Conservation (phyloP, 345 rosid genomes). For the Linum lewisii region DNA sequence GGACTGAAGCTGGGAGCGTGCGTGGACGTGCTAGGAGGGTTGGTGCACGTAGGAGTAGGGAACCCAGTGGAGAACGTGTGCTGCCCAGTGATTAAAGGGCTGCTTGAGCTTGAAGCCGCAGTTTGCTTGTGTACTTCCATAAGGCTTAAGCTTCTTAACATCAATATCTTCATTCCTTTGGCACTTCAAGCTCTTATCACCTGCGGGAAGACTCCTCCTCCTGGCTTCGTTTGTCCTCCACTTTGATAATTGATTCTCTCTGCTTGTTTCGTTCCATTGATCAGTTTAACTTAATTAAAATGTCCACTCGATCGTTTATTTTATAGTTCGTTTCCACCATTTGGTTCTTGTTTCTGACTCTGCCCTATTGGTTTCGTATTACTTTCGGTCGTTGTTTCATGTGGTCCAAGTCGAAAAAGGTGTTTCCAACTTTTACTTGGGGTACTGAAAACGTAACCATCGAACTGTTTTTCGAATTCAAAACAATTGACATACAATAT, state of each 20-base stretch:
- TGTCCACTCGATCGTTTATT: too few species aligned
- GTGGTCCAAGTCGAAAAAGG: too few species aligned
- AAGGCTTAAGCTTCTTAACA: slow-evolving; percentile 35
- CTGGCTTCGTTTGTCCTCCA: slow-evolving; percentile 32
- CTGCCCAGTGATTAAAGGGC: slow-evolving; percentile 32
- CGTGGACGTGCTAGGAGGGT: slow-evolving; percentile 31
- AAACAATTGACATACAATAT: too few species aligned
- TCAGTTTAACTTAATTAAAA: too few species aligned
- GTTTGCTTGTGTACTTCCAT: slow-evolving; percentile 32
- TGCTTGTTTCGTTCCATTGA: too few species aligned
- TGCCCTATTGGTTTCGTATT: too few species aligned
- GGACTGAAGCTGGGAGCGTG: slow-evolving; percentile 40
- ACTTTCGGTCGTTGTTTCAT: too few species aligned
- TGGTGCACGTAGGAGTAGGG: slow-evolving; percentile 33
- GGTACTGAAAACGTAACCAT: too few species aligned
- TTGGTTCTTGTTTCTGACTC: too few species aligned
- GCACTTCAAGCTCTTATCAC: slow-evolving; percentile 32
- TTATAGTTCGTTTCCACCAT: too few species aligned
- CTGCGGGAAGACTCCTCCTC: slow-evolving; percentile 37
- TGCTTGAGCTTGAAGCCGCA: slow-evolving; percentile 43
- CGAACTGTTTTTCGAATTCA: too few species aligned
- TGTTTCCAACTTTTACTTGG: too few species aligned
- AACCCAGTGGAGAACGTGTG: slow-evolving; percentile 33
- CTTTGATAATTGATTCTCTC: background rate
- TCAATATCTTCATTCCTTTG: slow-evolving; percentile 34